Evolutionary conservation across 768 basidiomycete genomes (phyloP), one percentile per base, ranked within the genome.

Genomic region (Mrakia gelida): DNA sequence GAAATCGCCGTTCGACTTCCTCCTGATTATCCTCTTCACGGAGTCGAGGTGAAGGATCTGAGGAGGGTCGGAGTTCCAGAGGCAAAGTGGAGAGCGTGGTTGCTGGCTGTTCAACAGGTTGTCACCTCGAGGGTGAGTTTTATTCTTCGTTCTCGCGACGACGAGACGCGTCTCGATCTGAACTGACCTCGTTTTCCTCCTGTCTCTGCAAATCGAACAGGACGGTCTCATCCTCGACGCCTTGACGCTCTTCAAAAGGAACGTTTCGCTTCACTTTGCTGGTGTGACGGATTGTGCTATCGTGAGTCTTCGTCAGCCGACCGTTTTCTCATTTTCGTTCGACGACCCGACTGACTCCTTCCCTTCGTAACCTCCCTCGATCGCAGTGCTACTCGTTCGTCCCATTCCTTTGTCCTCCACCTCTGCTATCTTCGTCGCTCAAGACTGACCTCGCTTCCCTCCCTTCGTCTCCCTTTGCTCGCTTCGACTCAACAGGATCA

Each of bases 241-340:
- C 0, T 84, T 98, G 28, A 88, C 88, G 8, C 85, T 96, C 78
- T 98, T 98, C 88, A 95, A 95, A 85, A 93, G 92, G 85, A 98
- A 98, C 82, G 94, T 95, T 63, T 87, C 90, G 0, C 87, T 92
- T 28, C 94, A 98, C 83, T 99, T 98, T 82, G 93, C 96, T 80
- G 96, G 96, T 9, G 92, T 95, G 83, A 92, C 92, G 3, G 94
- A 96, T 81, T 99, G 97, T 84, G 93, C 96, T 0, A 98, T 99
- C 92, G 91, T 94, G 81, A 82, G 91, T 82, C 13, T 52, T 52
- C 4, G 11, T 52, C 2, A 30, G 26, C 32, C 41, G 30, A 2
- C 62, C 34, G 3, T 18, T n/a, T n/a, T 26, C n/a, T 41, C 21
- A 9, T 15, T 10, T 18, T 32, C 49, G 0, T 52, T 75, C 23